Evolutionary conservation across 495 filamentous ascomycete species (phyloP), one percentile per base, ranked within the genome.

Genomic region (Coniosporium apollinis): DNA sequence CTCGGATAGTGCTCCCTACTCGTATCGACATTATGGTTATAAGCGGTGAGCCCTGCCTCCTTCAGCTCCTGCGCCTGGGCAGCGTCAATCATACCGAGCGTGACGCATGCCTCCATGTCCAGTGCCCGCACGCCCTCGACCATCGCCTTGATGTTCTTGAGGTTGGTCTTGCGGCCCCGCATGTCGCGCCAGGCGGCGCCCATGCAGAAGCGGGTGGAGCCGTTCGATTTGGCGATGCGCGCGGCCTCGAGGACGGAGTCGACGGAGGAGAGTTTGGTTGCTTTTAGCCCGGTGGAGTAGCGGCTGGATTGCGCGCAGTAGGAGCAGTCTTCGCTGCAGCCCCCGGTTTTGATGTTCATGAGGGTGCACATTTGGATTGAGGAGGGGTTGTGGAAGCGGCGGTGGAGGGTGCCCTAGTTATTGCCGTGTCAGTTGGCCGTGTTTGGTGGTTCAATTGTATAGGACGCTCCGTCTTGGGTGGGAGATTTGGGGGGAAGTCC

Each of bases 331-430:
- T 87, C 82, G 49, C 67, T 74, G 55, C 82, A 91, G 18, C 82
- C 82, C 31, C 82, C 82, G n/a, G 81, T 87, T 46, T 89, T 91
- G 66, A 91, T 91, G 65, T 85, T 87, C 76, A 87, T 84, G 35
- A 91, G 62, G 1, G 82, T 91, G 62, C 82, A 87, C 61, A 87
- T 78, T 51, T 91, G 82, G 50, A 91, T 76, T 4, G 75, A 67
- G 21, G 71, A 58, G 22, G 82, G 80, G 54, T 74, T 66, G 58
- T 87, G 82, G 60, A 86, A 86, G 38, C 74, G 74, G 20, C 80
- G 70, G 58, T 91, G 82, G 36, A 87, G 55, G 28, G 66, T 71
- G 34, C 66, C 70, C 80, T 85, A 37, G 6, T 16, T 28, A 17
- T 8, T 13, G 7, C 10, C 7, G 34, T 1, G 22, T 29, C 1